Evolutionary conservation across 108 stramenopile genomes (phyloP), one percentile per base, ranked within the genome.

Genomic region (Pseudonitzschia delicatissima): DNA sequence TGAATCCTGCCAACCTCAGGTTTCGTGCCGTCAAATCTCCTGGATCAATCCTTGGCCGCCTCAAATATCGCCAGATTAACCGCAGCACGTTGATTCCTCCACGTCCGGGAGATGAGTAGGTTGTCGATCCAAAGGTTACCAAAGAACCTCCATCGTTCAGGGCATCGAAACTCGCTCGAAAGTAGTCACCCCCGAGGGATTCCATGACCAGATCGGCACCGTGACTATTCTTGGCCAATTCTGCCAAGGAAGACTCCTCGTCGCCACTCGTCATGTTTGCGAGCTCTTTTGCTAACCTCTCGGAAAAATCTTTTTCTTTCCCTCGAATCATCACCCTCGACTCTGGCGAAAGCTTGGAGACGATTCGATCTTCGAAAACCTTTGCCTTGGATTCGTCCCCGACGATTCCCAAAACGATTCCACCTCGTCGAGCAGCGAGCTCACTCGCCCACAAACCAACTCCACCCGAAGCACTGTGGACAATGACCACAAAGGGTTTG

Each of bases 391-490:
- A 6, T 20, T 36, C 35, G 25, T 34, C 12, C 35, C 74, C 74
- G 32, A 70, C 68, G 0, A 76, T 31, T 17, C 74, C 74, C 0
- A 76, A 17, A 4, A 76, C 74, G 5, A 36, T 25, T 2, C 67
- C 74, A 0, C 74, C 74, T 27, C 74, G 23, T 12, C 68, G 27
- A 21, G 74, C 74, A 5, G 68, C 74, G 13, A 76, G 69, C 36
- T 76, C 74, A 25, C 48, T 29, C 7, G 74, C 74, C 68, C 68
- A 76, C 23, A 76, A 55, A n/a, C 74, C 74, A 13, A 76, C 74
- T 18, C 74, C 74, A 15, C 74, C 74, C 1, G 63, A 34, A 64
- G 74, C 74, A 29, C 61, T 64, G 32, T 76, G 74, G 13, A 76
- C 63, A 11, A 76, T 27, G 0, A 69, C 74, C 6, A 76, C 37